Base-by-base conservation (phyloP, 345 rosid species). In the Microcos paniculata region DNA sequence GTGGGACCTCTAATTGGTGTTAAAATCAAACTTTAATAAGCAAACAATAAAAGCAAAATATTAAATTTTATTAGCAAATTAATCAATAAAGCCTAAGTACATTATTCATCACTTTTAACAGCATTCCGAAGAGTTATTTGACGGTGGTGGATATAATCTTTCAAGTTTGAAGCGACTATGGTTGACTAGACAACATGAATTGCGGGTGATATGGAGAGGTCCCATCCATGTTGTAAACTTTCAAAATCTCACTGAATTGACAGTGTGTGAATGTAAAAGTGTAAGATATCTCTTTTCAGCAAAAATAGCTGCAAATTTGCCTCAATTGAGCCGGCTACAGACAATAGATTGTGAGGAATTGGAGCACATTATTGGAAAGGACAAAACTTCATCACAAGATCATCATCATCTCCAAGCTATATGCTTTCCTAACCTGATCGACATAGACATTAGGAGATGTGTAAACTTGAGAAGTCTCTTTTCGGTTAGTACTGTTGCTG, bases 381-480 rank as follows among this genome's bases (percentile, higher is more conserved):
- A n/a, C 21, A 13, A 55, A 55, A 21, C 59, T 55, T 55, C 28
- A 55, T 8, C 28, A 9, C 59, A 55, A 55, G 13, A 8, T 55
- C 28, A 55, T 55, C n/a, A n/a, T n/a, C n/a, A n/a, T n/a, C n/a
- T n/a, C n/a, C 59, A 26, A 26, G 35, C 3, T 26, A 26, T 58
- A 12, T 58, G 18, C 62, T 28, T 58, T 35, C 62, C 62, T 58
- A 14, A 28, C 14, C 62, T 58, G 35, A 15, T 3, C 0, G 8
- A 0, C 1, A 28, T 58, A 26, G 0, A 0, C 0, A 58, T 58
- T 6, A 0, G 0, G 0, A 0, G 1, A 0, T 58, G 62, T 28
- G 38, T 0, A 58, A 58, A 58, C 18, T 26, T 58, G 62, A 14
- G 2, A 28, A 4, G 56, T 51, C 56, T 48, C 52, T 15, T 48